Conservation (phyloP, 1,139 yeast species). For the Debaryomyces robertsiae region DNA sequence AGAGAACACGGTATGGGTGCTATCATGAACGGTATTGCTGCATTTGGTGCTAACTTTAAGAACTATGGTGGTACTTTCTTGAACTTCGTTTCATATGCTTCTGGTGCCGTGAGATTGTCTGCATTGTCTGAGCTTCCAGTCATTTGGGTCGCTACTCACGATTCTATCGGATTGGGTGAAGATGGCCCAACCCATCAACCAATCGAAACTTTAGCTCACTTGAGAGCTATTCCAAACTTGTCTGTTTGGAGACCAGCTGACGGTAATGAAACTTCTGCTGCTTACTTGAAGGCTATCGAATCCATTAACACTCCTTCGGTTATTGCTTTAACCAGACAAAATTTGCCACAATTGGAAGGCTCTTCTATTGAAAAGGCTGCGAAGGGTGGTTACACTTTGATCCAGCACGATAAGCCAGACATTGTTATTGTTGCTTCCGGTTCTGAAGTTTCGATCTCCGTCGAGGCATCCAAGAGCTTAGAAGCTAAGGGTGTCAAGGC, state of each 20-base stretch:
- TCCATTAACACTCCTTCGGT: constrained; percentile 79
- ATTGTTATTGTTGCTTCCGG: constrained; percentile 89
- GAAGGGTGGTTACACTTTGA: constrained; percentile 91
- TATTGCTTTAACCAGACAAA: constrained; percentile 95
- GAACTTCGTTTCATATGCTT: constrained; percentile 96
- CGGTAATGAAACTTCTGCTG: constrained; percentile 98
- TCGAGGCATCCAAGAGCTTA: constrained; percentile 78
- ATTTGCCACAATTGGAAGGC: constrained; percentile 95
- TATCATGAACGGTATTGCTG: constrained; percentile 95
- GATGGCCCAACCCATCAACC: constrained; percentile 99
- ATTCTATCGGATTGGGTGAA: constrained; percentile 98
- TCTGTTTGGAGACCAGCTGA: constrained; percentile 99
- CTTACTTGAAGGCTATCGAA: constrained; percentile 80
- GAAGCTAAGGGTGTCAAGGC: constrained; percentile 68
- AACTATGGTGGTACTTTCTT: constrained; percentile 98
- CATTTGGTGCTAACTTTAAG: constrained; percentile 90
- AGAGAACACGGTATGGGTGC: constrained; percentile 99
- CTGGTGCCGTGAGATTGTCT: constrained; percentile 95
- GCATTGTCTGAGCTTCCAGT: constrained; percentile 94
- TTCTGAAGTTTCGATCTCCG: constrained; percentile 87
- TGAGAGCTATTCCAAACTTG: constrained; percentile 94
- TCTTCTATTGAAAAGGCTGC: constrained; percentile 88
- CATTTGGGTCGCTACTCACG: constrained; percentile 98
- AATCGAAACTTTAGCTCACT: constrained; percentile 96
- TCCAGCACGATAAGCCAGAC: constrained; percentile 65